Base-by-base conservation (phyloP, 192 early-diverging fungal genomes). In the Coemansia asiatica region DNA sequence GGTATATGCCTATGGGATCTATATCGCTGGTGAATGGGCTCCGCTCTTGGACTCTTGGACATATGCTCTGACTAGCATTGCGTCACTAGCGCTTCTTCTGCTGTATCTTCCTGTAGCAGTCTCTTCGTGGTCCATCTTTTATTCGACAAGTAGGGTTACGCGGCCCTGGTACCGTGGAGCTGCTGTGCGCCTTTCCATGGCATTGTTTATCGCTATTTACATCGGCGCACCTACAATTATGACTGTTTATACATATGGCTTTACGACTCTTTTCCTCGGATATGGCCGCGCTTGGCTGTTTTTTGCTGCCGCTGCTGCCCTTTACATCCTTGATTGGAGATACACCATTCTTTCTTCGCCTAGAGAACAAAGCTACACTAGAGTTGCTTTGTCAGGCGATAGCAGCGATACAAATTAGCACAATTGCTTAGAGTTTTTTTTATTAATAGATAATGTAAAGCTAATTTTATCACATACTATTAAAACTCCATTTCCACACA, bases 1-100 rank as follows among this genome's bases (percentile, higher is more conserved):
- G 0, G 83, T 88, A 28, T 89, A 87, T 46, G 51, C 83, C 6
- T 87, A 74, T 54, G 88, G 88, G 0, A 70, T 89, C 15, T 74
- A 68, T 19, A 72, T 83, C n/a, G 72, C 66, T 12, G 66, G 64
- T 16, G 73, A 75, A 21, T 83, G 82, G 82, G 64, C 63, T 1
- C 82, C 82, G 22, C 60, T 73, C 23, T 25, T 72, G 50, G 82
- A 83, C 64, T 75, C 82, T 12, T 83, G 73, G 77, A 66, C 64
- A 1, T 80, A 75, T 19, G 82, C 77, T 3, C 46, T 83, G 56
- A 63, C 60, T 15, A 74, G 65, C 53, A 66, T 75, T 6, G 51
- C 74, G 0, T 67, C 79, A 1, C 64, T 85, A 21, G 56, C 53
- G 0, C 56, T 83, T 19, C 23, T 83, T 13, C 63, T 74, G 0